Evolutionary conservation across 2,329 filamentous ascomycete species (phyloP).

Genomic region (Phaeosphaeria sp.): DNA sequence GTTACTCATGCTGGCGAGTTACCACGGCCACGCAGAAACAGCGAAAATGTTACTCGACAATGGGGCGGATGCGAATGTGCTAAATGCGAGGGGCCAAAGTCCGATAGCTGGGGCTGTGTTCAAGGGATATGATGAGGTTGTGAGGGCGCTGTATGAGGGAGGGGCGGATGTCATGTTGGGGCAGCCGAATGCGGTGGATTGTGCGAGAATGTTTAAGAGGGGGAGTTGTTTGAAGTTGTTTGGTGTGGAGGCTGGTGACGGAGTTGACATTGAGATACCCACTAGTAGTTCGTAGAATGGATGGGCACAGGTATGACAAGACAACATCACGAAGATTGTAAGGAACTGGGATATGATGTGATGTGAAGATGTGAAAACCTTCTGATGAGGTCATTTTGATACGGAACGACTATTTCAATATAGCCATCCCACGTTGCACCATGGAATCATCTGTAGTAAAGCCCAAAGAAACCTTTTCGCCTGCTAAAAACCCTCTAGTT

Average conservation of each 20-base stretch:
- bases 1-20: conserved; percentile 76
- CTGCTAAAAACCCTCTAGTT: conserved; percentile 49
- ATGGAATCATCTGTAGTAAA: conserved; percentile 32
- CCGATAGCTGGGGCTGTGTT: conserved; percentile 75
- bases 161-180: conserved; percentile 52
- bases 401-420: conserved; percentile 36
- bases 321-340: not conserved
- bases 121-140: conserved; percentile 70
- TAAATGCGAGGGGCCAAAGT: conserved; percentile 73
- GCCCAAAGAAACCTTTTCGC: conserved; percentile 32
- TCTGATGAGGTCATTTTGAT: conserved; percentile 30
- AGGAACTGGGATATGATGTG: not conserved
- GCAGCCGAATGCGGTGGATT: conserved; percentile 55
- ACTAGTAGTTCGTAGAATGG: not conserved
- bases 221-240: conserved; percentile 40
- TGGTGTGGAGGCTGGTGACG: conserved; percentile 30
- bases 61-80: conserved; percentile 70
- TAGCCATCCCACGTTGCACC: conserved; percentile 25
- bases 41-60: conserved; percentile 66
- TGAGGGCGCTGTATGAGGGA: conserved; percentile 58
- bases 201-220: conserved; percentile 56
- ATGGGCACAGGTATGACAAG: not conserved
- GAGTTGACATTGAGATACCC: conserved; percentile 7
- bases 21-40: conserved; percentile 69
- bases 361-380: conserved; percentile 25